phyloP scores from a whole-genome alignment of 2,329 filamentous ascomycete species.

The Penicillium sp. region DNA sequence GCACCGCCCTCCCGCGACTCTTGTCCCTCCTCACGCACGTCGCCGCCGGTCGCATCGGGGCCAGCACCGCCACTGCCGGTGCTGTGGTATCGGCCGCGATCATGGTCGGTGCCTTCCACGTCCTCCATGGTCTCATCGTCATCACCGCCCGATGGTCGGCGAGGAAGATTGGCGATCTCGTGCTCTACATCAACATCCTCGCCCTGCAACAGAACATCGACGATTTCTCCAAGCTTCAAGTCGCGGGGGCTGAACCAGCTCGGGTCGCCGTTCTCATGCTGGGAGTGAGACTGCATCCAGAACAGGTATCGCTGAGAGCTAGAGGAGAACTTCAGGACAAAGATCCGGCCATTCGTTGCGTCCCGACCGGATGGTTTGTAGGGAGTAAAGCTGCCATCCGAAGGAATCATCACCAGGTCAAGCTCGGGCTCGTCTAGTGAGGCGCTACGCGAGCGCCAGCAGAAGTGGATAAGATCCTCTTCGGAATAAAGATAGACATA shows the following conservation, averaged over 20 bases:
- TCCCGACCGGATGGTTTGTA: conserved; percentile 62
- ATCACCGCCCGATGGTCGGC: conserved; percentile 46
- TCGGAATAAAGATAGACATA: conserved; percentile 89
- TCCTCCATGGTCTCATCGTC: conserved; percentile 73
- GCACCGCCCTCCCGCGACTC: conserved; percentile 83
- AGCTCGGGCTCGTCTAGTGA: conserved; percentile 65
- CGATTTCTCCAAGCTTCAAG: conserved; percentile 75
- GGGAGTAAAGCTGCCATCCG: conserved; percentile 76
- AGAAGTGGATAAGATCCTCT: conserved; percentile 94
- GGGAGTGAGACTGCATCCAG: conserved; percentile 88
- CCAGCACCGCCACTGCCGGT: conserved; percentile 71
- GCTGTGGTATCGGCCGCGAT: conserved; percentile 49
- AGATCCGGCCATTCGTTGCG: conserved; percentile 74
- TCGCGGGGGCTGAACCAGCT: conserved; percentile 79
- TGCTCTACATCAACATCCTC: conserved; percentile 72
- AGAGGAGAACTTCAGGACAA: conserved; percentile 84
- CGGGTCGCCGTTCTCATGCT: conserved; percentile 60
- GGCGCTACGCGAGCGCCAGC: conserved; percentile 76
- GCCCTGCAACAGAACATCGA: conserved; percentile 74
- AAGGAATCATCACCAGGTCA: conserved; percentile 87
- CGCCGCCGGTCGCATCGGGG: conserved; percentile 76
- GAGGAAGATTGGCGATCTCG: conserved; percentile 59
- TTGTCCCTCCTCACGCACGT: conserved; percentile 82
- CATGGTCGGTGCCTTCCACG: conserved; percentile 54
- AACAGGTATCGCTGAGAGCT: conserved; percentile 87